Percentiles rank a stretch among this genome's conserved stretches.
These are phyloP conservation scores for Maudiozyma serrabonitensis DNA, from an alignment of 805 yeast genomes.

Conservation along the genomic window DNA sequence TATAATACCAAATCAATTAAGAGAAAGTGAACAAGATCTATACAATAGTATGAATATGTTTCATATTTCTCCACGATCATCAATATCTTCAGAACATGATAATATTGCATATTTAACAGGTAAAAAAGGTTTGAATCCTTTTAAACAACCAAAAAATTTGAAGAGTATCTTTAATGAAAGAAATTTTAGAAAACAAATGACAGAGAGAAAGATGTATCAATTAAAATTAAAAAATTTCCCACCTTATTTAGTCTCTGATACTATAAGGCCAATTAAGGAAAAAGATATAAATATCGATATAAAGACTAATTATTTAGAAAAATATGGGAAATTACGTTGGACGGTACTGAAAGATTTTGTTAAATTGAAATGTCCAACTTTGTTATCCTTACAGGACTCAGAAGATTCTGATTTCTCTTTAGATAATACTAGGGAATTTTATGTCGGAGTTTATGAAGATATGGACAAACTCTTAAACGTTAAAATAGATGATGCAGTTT, in stretches of 20 bases:
- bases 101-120: background rate
- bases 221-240: conserved; percentile 25
- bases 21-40: background rate
- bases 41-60: background rate
- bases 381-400: conserved; percentile 11
- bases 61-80: background rate
- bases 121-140: conserved; percentile 7
- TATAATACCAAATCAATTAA: background rate
- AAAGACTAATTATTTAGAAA: conserved; percentile 18
- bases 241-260: conserved; percentile 24
- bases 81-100: background rate
- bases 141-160: conserved; percentile 17
- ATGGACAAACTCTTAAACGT: conserved; percentile 14
- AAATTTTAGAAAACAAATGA: conserved; percentile 29
- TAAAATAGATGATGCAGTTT: conserved; percentile 10
- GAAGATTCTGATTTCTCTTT: conserved; percentile 2
- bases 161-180: conserved; percentile 27
- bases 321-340: conserved; percentile 29
- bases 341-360: conserved; percentile 32
- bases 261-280: background rate
- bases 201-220: conserved; percentile 28
- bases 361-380: conserved; percentile 25
- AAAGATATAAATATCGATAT: conserved; percentile 1
- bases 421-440: conserved; percentile 27
- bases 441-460: conserved; percentile 29